Conservation (phyloP, 1,284 basidiomycete species). For the Malassezia brasiliensis region DNA sequence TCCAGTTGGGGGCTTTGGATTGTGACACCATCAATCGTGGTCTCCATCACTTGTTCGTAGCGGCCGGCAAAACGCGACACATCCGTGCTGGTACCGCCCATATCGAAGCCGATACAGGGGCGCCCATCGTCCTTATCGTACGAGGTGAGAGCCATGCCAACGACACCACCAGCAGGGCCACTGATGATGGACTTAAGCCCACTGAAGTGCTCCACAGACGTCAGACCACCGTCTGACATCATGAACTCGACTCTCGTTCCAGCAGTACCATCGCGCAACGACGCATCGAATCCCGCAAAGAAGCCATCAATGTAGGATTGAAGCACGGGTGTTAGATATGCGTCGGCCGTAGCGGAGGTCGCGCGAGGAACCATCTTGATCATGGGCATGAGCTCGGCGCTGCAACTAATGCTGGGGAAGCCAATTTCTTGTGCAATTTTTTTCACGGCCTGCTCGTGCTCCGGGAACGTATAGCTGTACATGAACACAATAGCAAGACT, state of each 20-base stretch:
- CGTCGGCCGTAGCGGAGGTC: constrained; percentile 84
- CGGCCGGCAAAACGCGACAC: constrained; percentile 76
- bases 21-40: constrained; percentile 77
- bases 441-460: constrained; percentile 67
- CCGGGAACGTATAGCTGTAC: constrained; percentile 83
- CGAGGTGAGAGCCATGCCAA: constrained; percentile 72
- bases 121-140: constrained; percentile 61
- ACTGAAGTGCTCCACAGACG: constrained; percentile 72
- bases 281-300: constrained; percentile 73
- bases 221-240: constrained; percentile 60
- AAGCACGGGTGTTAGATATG: constrained; percentile 86
- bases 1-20: constrained; percentile 70
- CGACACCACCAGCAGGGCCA: constrained; percentile 78
- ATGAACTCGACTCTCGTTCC: constrained; percentile 47
- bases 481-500: constrained; percentile 76
- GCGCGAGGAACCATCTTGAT: constrained; percentile 83
- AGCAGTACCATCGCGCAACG: constrained; percentile 53
- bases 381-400: constrained; percentile 79
- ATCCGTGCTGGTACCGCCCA: constrained; percentile 72
- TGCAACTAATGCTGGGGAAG: constrained; percentile 78
- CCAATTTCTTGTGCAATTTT: constrained; percentile 66
- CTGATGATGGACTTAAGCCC: constrained; percentile 79
- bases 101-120: constrained; percentile 57
- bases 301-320: constrained; percentile 81
- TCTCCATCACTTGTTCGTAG: constrained; percentile 81